Conservation (phyloP, 352 stramenopile species). For the Phytophthora sp. region DNA sequence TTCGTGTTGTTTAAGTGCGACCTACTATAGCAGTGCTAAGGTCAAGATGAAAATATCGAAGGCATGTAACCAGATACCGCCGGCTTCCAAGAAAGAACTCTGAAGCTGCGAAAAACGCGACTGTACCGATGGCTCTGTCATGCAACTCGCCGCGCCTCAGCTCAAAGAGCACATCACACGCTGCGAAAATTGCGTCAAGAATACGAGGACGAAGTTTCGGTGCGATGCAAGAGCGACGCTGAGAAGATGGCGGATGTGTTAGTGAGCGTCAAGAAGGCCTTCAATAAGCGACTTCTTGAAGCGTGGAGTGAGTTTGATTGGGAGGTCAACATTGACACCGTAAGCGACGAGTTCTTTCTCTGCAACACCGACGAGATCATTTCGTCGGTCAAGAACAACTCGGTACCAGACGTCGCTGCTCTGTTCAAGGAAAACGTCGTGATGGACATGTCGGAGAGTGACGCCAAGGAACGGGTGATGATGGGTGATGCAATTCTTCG, state of each 20-base stretch:
- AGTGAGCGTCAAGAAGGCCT: neutral
- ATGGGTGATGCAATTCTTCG: neutral
- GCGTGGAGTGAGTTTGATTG: neutral
- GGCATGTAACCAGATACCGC: neutral
- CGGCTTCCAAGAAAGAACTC: neutral
- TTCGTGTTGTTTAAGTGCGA: neutral
- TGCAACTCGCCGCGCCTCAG: neutral
- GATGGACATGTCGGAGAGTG: neutral
- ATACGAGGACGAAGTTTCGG: neutral
- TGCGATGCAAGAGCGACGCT: neutral
- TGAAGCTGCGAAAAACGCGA: neutral
- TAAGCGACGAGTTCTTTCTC: neutral
- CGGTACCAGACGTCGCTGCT: neutral
- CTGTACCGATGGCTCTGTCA: neutral
- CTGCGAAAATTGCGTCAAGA: neutral
- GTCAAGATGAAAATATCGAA: neutral
- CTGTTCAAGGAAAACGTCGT: neutral
- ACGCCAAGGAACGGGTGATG: neutral
- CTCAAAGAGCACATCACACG: neutral
- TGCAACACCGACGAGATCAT: neutral
- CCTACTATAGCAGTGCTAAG: neutral
- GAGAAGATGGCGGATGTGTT: neutral
- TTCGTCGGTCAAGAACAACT: neutral
- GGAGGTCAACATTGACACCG: neutral
- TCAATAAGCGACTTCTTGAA: neutral